Base-by-base conservation (phyloP, 2,329 filamentous ascomycete genomes). In the Magnaporthiopsis poae region DNA sequence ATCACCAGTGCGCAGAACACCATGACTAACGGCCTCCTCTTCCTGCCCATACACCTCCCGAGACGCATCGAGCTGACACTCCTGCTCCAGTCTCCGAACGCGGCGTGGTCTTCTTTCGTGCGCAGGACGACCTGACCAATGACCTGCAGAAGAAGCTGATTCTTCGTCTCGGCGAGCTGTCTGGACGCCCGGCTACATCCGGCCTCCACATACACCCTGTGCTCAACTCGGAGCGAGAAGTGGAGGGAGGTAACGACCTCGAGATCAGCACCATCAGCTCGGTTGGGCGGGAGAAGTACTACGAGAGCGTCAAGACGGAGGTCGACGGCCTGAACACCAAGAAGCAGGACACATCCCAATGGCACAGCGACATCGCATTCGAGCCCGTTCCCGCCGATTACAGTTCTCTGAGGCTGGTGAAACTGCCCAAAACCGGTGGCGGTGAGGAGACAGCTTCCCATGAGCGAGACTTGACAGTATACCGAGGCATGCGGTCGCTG, bases 41-140 rank as follows among this genome's bases (percentile, higher is more conserved):
- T 15, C 59, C 59, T n/a, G n/a, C 7, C n/a, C 59, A 60, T 27
- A 11, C n/a, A 3, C 27, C 21, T 27, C 7, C 7, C n/a, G 5
- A 5, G 12, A 59, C 39, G 39, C 15, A 60, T n/a, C n/a, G n/a
- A n/a, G n/a, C 18, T 60, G 27, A 65, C 11, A 61, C 46, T 61
- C 25, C 15, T 27, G 8, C 39, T 7, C 21, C 46, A 87, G 85
- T 88, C 69, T 87, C 86, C 0, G 81, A 84, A 69, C 80, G 87
- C 18, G 86, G 86, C 1, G 86, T 89, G 2, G 86, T 89, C 60
- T 88, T 89, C 75, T 86, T 89, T 74, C 82, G 86, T 18, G 78
- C 80, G 12, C 87, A 89, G 68, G 77, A 86, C 71, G 79, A 82
- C 69, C 75, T 88, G 7, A 80, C 79, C 69, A 82, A 87, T 69